These are phyloP conservation scores for Macaranga tanarius DNA, from an alignment of 441 rosid species.

Conservation along the genomic window DNA sequence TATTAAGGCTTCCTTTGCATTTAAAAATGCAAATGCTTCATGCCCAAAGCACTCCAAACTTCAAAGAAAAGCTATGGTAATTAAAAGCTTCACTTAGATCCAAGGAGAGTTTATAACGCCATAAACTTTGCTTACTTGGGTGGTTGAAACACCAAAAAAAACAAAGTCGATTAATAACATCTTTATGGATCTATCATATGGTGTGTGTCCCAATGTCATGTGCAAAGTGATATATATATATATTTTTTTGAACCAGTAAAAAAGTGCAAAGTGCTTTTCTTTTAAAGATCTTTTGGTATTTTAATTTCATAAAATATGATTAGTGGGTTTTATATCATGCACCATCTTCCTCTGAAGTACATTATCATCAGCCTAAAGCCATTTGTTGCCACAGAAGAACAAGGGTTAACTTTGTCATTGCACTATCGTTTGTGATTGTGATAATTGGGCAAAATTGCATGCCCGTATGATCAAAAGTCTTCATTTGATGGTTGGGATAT, in stretches of 20 bases:
- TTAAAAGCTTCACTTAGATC: slow-evolving; percentile 21
- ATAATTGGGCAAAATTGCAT: neutral
- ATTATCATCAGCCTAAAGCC: too few relatives aligned
- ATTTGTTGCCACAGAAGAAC: neutral
- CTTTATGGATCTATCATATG: slow-evolving; percentile 21
- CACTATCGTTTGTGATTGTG: neutral
- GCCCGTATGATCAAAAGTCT: slow-evolving; percentile 8
- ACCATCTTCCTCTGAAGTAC: too few relatives aligned
- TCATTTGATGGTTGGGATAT: slow-evolving; percentile 4
- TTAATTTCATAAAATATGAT: neutral
- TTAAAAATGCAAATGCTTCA: slow-evolving; percentile 7
- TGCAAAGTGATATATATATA: slow-evolving; percentile 16
- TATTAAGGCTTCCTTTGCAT: too few relatives aligned
- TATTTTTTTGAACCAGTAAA: too few relatives aligned
- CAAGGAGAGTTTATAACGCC: slow-evolving; percentile 6
- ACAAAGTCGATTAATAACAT: neutral
- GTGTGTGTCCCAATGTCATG: slow-evolving; percentile 13
- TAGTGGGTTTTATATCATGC: neutral
- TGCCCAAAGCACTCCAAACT: slow-evolving; percentile 20
- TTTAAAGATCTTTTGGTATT: neutral
- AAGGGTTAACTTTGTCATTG: neutral
- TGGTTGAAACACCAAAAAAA: neutral
- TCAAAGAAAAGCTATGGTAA: neutral
- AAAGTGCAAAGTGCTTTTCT: slow-evolving; percentile 15
- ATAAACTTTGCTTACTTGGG: slow-evolving; percentile 5